Conservation (phyloP, 176 grass and related monocot species). For the Metroxylon sagu region DNA sequence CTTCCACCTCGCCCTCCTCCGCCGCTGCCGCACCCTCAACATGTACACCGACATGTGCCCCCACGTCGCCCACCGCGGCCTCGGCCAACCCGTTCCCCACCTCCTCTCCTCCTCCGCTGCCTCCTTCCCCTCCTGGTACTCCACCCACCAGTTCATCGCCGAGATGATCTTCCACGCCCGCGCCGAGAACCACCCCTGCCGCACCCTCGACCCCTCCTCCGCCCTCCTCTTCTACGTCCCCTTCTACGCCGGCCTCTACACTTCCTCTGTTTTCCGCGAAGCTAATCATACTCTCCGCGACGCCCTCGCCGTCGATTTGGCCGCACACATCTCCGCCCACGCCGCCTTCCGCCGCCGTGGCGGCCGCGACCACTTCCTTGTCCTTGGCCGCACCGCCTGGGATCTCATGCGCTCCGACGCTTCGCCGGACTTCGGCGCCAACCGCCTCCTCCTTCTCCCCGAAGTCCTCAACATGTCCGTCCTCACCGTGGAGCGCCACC, state of each 20-base stretch:
- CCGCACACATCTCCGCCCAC: constrained; percentile 5
- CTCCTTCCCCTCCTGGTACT: constrained; percentile 12
- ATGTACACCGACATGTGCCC: constrained; percentile 13
- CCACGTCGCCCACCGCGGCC: constrained; percentile 17
- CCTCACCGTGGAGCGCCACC: constrained; percentile 27
- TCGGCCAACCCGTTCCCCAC: constrained; percentile 14
- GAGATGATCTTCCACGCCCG: constrained; percentile 37
- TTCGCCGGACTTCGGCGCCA: background rate
- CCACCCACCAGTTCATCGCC: constrained; percentile 27
- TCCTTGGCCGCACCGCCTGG: constrained; percentile 8
- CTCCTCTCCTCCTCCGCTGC: background rate
- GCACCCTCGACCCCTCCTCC: constrained; percentile 9
- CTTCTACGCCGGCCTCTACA: constrained; percentile 17
- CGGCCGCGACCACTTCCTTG: constrained; percentile 30
- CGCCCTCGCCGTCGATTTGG: constrained; percentile 14
- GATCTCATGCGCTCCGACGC: constrained; percentile 4
- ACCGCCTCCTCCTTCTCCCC: constrained; percentile 12
- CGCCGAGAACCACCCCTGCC: constrained; percentile 30
- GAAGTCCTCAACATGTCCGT: constrained; percentile 27
- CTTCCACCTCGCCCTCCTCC: constrained; percentile 8
- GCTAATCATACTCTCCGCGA: background rate
- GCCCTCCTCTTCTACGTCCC: constrained; percentile 21
- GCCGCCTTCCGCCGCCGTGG: constrained; percentile 14
- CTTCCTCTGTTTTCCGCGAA: background rate
- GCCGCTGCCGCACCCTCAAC: constrained; percentile 13